Evolutionary conservation across 805 yeast species (phyloP), one percentile per base, ranked within the genome.

Genomic region (Debaryomyces maramus): DNA sequence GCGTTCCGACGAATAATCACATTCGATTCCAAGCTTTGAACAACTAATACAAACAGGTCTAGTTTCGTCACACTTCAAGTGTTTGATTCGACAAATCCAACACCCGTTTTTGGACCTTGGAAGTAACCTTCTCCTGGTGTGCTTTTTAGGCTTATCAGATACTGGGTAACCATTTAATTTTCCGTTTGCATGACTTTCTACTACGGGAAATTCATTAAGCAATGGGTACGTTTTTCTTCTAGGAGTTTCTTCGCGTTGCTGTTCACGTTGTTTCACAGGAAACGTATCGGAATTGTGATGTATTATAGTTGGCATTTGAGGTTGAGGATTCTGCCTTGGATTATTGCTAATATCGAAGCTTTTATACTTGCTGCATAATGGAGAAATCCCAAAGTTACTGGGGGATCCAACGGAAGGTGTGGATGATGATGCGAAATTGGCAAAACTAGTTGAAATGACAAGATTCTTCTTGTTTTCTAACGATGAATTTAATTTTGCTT

Each of bases 31-130:
- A 49, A 65, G 67, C 35, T 64, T 64, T 10, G 43, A 35, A 50
- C 75, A 70, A 36, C 62, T 57, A 20, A 61, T 43, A 46, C 75
- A 70, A 5, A 46, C 40, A 0, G 75, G 75, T 40, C 62, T 58
- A 9, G 26, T 33, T 43, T 70, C 75, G 44, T 70, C 73, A 48
- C 75, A 70, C 45, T 70, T 70, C 41, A 70, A 57, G 46, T 70
- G 75, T 45, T 68, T 67, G 42, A 70, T 70, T 39, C 75, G 53
- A 44, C 75, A 70, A 39, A 70, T 66, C 75, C 75, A 70, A 44
- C 75, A 70, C 5, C 75, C 75, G 23, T 56, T 62, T 42, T 66
- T 66, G 3, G 72, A 65, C 33, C 75, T 51, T 2, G 72, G 73
- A 41, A 67, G 55, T 17, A 65, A 47, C 39, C 72, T 60, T 40